These are phyloP conservation scores for Cutaneotrichosporon cavernicola DNA, from an alignment of 1,284 basidiomycete genomes.

Conservation along the genomic window DNA sequence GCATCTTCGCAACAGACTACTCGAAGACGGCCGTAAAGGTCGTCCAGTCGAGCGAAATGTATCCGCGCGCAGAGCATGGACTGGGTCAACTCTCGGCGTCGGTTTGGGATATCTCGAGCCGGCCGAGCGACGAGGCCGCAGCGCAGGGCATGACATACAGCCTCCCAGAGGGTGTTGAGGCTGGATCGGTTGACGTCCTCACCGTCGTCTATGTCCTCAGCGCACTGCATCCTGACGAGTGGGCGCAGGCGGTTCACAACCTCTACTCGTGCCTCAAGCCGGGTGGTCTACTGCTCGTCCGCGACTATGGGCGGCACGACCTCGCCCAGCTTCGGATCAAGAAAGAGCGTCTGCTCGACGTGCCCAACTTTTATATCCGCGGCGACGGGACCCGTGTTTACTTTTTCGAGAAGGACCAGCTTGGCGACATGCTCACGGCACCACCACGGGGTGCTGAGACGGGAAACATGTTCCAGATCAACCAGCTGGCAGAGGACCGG, in stretches of 20 bases:
- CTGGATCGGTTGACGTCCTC: constrained; percentile 75
- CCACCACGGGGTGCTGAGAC: constrained; percentile 35
- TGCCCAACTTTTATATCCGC: constrained; percentile 90
- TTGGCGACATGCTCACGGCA: constrained; percentile 74
- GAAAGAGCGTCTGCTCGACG: constrained; percentile 79
- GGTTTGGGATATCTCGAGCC: constrained; percentile 87
- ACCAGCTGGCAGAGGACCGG: constrained; percentile 80
- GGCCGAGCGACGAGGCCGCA: constrained; percentile 17
- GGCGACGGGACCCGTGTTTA: constrained; percentile 97
- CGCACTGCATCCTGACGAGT: constrained; percentile 90
- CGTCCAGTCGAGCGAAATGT: constrained; percentile 78
- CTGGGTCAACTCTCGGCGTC: constrained; percentile 65
- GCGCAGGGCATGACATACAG: constrained; percentile 27
- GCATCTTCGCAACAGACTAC: constrained; percentile 83
- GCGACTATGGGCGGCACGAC: constrained; percentile 95
- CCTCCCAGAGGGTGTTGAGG: constrained; percentile 66
- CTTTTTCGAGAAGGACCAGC: constrained; percentile 83
- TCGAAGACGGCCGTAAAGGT: constrained; percentile 83
- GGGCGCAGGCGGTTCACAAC: constrained; percentile 81
- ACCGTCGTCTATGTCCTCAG: constrained; percentile 95
- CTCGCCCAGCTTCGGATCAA: constrained; percentile 92
- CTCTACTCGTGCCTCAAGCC: constrained; percentile 86
- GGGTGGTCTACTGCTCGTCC: constrained; percentile 75
- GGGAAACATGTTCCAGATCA: constrained; percentile 61
- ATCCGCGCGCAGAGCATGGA: constrained; percentile 65